A percentile compares a stretch with the other conserved stretches of the same genome.
Conservation (phyloP, 768 basidiomycete genomes). For the Phlebiopsis gigantea region DNA sequence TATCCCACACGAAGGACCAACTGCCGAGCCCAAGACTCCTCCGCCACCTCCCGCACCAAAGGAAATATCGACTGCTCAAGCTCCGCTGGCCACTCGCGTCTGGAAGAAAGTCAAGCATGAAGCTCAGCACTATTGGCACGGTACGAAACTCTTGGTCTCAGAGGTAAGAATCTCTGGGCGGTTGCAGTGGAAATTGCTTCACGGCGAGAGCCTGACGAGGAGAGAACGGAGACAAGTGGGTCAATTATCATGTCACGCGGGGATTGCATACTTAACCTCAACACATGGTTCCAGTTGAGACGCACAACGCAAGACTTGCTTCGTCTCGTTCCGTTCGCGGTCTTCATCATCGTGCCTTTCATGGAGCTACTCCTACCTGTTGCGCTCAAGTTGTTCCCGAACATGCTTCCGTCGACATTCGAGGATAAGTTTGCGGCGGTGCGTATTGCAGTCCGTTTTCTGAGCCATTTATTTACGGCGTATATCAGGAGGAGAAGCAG, state of each 20-base stretch:
- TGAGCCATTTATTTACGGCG: not conserved
- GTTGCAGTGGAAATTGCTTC: conserved; percentile 88
- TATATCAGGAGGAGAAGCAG: conserved; percentile 85
- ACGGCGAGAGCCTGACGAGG: conserved; percentile 86
- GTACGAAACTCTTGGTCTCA: conserved; percentile 87
- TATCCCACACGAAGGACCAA: conserved; percentile 21
- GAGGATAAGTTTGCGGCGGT: conserved; percentile 96
- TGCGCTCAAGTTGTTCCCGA: conserved; percentile 95
- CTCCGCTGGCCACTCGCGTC: conserved; percentile 50
- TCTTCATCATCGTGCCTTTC: conserved; percentile 94
- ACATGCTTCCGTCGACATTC: conserved; percentile 97
- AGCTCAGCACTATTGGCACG: conserved; percentile 95
- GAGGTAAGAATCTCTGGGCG: conserved; percentile 89
- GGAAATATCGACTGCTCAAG: conserved; percentile 32
- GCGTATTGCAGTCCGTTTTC: conserved; percentile 29
- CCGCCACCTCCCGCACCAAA: conserved; percentile 32
- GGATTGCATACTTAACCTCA: not conserved
- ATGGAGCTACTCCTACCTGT: conserved; percentile 97
- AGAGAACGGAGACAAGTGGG: conserved; percentile 88
- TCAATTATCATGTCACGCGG: not conserved
- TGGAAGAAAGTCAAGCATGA: conserved; percentile 98
- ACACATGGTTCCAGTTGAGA: conserved; percentile 53
- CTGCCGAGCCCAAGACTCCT: conserved; percentile 42
- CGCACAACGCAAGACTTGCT: conserved; percentile 92
- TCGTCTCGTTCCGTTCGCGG: conserved; percentile 90